Conservation (phyloP, 2,329 filamentous ascomycete species). For the Botrytis hyacinthi region DNA sequence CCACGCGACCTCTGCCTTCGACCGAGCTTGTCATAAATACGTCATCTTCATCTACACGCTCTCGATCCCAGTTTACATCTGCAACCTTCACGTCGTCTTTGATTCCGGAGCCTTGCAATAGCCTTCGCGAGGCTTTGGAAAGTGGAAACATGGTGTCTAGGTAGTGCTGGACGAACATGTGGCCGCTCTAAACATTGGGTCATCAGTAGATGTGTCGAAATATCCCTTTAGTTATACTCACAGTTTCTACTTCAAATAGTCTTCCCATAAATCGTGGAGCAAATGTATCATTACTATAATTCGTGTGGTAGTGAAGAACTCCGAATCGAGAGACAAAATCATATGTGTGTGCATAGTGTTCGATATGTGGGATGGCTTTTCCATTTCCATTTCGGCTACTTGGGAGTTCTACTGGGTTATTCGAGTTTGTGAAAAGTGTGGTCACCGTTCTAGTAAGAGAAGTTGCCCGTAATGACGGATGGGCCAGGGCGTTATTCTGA, state of each 20-base stretch:
- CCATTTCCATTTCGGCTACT: background rate
- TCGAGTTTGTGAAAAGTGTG: background rate
- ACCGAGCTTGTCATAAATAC: slow-evolving; percentile 32
- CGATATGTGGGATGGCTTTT: slow-evolving; percentile 64
- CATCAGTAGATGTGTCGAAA: background rate
- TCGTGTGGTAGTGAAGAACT: slow-evolving; percentile 60
- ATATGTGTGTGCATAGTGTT: slow-evolving; percentile 73
- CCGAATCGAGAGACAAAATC: slow-evolving; percentile 77
- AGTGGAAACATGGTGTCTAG: slow-evolving; percentile 39
- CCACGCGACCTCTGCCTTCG: slow-evolving; percentile 5
- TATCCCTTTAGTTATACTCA: background rate
- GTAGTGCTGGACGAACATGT: slow-evolving; percentile 40
- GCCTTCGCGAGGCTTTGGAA: slow-evolving; percentile 8
- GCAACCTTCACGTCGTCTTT: slow-evolving; percentile 23
- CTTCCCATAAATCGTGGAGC: slow-evolving; percentile 35
- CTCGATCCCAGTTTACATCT: background rate
- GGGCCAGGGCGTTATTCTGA: slow-evolving; percentile 43
- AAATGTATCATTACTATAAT: slow-evolving; percentile 9
- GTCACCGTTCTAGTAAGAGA: slow-evolving; percentile 31
- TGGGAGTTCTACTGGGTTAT: background rate
- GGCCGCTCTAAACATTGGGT: slow-evolving; percentile 24
- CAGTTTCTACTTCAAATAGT: slow-evolving; percentile 28
- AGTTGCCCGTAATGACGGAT: slow-evolving; percentile 43
- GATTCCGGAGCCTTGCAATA: slow-evolving; percentile 27
- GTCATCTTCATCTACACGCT: background rate